Conservation (phyloP, 1,284 basidiomycete genomes). For the Leccinum variabile region DNA sequence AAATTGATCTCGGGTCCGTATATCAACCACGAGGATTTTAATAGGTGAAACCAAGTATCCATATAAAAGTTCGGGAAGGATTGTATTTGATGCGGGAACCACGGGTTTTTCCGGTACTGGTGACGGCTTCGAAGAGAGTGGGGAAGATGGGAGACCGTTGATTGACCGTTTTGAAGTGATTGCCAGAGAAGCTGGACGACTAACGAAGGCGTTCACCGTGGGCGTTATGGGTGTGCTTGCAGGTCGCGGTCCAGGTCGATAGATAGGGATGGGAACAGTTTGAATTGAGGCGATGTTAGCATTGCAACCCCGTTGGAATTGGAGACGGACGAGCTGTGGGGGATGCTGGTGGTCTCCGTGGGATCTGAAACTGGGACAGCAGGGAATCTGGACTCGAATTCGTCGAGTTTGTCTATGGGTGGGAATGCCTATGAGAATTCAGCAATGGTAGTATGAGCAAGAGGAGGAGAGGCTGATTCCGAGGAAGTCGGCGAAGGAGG, state of each 20-base stretch:
- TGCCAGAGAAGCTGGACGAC: constrained; percentile 56
- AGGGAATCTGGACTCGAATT: constrained; percentile 49
- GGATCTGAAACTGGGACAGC: constrained; percentile 45
- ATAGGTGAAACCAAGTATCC: constrained; percentile 56
- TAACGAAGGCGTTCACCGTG: constrained; percentile 53
- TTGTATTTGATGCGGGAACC: constrained; percentile 54
- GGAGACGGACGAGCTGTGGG: constrained; percentile 15
- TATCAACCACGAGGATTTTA: constrained; percentile 80
- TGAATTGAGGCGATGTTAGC: constrained; percentile 26
- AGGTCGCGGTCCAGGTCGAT: constrained; percentile 59
- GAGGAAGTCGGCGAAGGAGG: constrained; percentile 72
- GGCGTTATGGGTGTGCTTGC: constrained; percentile 73
- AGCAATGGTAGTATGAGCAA: constrained; percentile 41
- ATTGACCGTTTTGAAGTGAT: constrained; percentile 27
- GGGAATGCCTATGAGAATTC: constrained; percentile 67
- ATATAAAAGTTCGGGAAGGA: constrained; percentile 61
- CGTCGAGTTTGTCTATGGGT: constrained; percentile 73
- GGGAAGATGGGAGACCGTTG: constrained; percentile 21
- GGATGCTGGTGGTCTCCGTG: constrained; percentile 37
- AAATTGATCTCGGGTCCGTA: constrained; percentile 77
- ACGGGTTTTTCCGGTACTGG: constrained; percentile 39
- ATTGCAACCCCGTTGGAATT: constrained; percentile 17
- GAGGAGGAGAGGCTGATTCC: constrained; percentile 49
- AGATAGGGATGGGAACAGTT: constrained; percentile 48
- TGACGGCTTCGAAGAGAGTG: constrained; percentile 22